Percentiles rank a stretch among this genome's conserved stretches.
Evolutionary conservation across 1,284 basidiomycete species (phyloP).

Genomic region (Cryptococcus sp.): DNA sequence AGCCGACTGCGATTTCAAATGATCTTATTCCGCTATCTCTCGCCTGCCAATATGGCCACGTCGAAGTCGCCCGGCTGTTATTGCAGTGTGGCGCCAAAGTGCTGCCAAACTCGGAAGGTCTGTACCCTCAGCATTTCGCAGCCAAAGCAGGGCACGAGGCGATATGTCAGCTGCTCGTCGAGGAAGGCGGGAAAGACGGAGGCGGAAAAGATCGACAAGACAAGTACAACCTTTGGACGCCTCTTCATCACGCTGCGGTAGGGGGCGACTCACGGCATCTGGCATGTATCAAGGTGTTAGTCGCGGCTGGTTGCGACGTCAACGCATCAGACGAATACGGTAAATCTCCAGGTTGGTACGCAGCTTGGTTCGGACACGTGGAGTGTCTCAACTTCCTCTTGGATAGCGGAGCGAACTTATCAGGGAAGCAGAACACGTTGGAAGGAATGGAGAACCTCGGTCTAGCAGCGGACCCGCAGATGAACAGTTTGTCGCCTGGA

Average conservation of each 20-base stretch:
- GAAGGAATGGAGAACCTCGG: conserved; percentile 48
- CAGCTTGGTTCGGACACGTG: conserved; percentile 95
- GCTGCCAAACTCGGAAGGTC: conserved; percentile 86
- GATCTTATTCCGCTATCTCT: conserved; percentile 87
- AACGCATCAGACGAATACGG: conserved; percentile 80
- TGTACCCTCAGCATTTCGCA: conserved; percentile 96
- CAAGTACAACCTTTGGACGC: conserved; percentile 98
- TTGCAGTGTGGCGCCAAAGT: conserved; percentile 76
- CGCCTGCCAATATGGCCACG: conserved; percentile 85
- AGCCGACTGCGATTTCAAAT: conserved; percentile 60
- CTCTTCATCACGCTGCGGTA: conserved; percentile 91
- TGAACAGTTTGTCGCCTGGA: conserved; percentile 50
- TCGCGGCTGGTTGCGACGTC: conserved; percentile 76
- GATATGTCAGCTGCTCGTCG: conserved; percentile 78
- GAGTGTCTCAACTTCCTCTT: conserved; percentile 74
- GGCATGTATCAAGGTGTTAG: conserved; percentile 72
- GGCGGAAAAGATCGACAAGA: conserved; percentile 83
- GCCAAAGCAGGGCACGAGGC: conserved; percentile 90
- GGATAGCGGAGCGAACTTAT: conserved; percentile 55
- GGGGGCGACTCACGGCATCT: conserved; percentile 66
- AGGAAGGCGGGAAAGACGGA: conserved; percentile 54
- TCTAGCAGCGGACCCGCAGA: conserved; percentile 48
- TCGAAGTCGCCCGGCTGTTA: conserved; percentile 77
- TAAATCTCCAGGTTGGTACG: conserved; percentile 87
- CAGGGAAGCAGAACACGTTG: conserved; percentile 34